A percentile compares a stretch with the other conserved stretches of the same genome.
These are phyloP conservation scores for Auxenochlorella pyrenoidosa DNA, from an alignment of 139 green algal genomes.

Conservation along the genomic window DNA sequence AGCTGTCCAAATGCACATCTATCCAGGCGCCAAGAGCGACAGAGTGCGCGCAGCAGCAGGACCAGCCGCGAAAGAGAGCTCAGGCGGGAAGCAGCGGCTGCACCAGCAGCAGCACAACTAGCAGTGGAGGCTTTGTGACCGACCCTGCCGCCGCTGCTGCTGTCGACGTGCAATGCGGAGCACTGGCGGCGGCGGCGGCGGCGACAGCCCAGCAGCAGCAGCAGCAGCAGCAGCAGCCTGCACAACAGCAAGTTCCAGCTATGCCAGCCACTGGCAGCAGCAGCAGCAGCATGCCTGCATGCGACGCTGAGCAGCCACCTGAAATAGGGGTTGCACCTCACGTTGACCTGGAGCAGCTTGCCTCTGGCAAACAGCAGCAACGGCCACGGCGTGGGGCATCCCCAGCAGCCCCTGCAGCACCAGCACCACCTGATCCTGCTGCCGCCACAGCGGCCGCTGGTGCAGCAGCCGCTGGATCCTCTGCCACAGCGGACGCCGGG, in stretches of 20 bases:
- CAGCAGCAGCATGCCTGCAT: not conserved
- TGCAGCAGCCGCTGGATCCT: not conserved
- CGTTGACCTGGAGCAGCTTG: not conserved
- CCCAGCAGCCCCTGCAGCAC: not conserved
- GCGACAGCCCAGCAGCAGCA: slow-evolving; percentile 5
- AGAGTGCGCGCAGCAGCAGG: not conserved
- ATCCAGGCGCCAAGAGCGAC: too few species aligned
- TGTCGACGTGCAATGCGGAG: not conserved
- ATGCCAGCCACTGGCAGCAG: not conserved
- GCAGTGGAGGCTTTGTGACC: not conserved
- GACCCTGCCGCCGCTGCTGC: not conserved
- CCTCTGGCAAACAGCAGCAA: not conserved
- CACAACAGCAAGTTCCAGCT: not conserved
- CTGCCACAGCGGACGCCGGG: not conserved
- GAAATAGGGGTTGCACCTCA: not conserved
- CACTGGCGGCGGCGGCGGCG: not conserved
- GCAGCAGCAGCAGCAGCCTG: not conserved
- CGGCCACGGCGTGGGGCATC: not conserved
- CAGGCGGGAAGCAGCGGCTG: not conserved
- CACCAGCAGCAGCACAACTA: not conserved
- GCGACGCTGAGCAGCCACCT: slow-evolving; percentile 1
- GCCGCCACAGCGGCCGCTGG: not conserved
- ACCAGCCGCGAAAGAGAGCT: not conserved
- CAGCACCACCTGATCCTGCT: not conserved
- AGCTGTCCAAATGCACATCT: too few species aligned